Evolutionary conservation across 2,329 filamentous ascomycete species (phyloP), one percentile per base, ranked within the genome.

Genomic region (Leptographium lundbergii): DNA sequence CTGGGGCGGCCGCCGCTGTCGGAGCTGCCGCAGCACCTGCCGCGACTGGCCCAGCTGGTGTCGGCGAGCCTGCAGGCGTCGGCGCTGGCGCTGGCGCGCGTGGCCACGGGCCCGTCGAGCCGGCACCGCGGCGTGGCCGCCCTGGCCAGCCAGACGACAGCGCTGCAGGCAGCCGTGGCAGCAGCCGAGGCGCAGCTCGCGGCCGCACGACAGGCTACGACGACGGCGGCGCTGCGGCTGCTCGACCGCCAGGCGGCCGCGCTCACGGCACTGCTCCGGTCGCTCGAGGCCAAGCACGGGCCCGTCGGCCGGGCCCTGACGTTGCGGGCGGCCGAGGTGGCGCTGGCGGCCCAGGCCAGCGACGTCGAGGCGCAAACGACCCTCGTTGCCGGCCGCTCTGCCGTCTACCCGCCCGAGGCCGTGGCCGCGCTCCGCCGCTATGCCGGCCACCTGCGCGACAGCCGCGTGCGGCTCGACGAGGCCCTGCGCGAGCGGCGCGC

Each of bases 61-160:
- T 81, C 80, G 3, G 65, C 71, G 0, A 71, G 72, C n/a, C 73
- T 86, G 0, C 76, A 78, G 58, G 66, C 72, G 1, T 74, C 75
- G 17, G 80, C 81, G 29, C 70, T 75, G 17, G 65, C 71, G 19
- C 72, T 83, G 27, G 74, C 78, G 1, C 75, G 79, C 47, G 70
- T 80, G 39, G 67, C 73, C 3, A 80, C 77, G 0, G 81, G 81
- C 67, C 72, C 79, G 0, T 80, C 79, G 24, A 81, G 75, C 65
- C 71, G 84, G n/a, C 82, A 85, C 70, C 80, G 82, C 24, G 69
- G 74, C 27, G 77, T 85, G 56, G 72, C 80, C 1, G 70, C 73
- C 22, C 71, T 86, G 2, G 70, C 77, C 0, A 62, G 69, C 1
- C 69, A 73, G 27, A 68, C 76, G 22, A 62, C 68, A 4, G 60